These are phyloP conservation scores for Sugiyamaella marilandica DNA, from an alignment of 805 yeast genomes.

Conservation along the genomic window DNA sequence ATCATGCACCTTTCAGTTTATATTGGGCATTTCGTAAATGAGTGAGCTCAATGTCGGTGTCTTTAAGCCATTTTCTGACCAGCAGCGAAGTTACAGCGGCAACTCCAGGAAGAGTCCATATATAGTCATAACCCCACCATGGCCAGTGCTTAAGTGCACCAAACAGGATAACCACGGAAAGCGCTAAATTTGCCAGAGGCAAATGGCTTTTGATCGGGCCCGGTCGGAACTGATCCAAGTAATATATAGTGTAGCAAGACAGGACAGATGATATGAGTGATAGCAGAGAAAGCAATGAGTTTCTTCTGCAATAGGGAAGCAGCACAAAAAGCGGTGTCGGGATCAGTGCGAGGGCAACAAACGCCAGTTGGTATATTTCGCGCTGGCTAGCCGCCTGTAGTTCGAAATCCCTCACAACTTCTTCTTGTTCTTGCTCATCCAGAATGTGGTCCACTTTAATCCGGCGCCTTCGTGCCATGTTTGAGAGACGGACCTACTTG, in stretches of 20 bases:
- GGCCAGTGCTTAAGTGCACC: conserved; percentile 23
- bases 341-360: conserved; percentile 26
- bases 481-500: conserved; percentile 9
- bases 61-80: conserved; percentile 27
- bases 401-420: conserved; percentile 24
- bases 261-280: conserved; percentile 24
- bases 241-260: conserved; percentile 25
- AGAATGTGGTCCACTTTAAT: neutral
- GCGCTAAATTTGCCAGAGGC: conserved; percentile 14
- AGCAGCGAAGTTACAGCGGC: conserved; percentile 23
- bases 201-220: conserved; percentile 10
- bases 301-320: conserved; percentile 26
- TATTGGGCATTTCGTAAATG: conserved; percentile 20
- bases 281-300: conserved; percentile 26
- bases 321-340: conserved; percentile 32
- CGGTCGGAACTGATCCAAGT: conserved; percentile 5
- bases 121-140: conserved; percentile 26
- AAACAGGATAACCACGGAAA: conserved; percentile 22
- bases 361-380: conserved; percentile 22
- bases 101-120: conserved; percentile 31
- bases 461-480: neutral
- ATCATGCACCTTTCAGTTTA: conserved; percentile 27
- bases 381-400: conserved; percentile 23
- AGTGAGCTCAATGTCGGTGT: conserved; percentile 19
- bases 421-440: conserved; percentile 27